Evolutionary conservation across 2,329 filamentous ascomycete genomes (phyloP), one percentile per base, ranked within the genome.

Genomic region (Epichloe uncinata): DNA sequence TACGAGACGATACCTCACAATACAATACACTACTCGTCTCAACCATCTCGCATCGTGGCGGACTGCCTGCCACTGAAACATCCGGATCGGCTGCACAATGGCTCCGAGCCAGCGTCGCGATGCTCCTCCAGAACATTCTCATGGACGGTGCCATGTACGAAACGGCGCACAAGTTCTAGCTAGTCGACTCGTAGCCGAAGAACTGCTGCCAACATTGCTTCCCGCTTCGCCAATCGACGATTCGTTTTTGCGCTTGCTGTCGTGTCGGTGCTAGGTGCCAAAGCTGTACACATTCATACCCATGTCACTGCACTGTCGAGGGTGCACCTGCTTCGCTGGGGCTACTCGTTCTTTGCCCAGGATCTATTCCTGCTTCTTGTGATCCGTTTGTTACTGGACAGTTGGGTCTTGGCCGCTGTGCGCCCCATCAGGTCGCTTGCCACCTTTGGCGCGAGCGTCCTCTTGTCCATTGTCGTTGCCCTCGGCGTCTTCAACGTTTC

Each of bases 281-380:
- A 66, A 40, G 52, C 52, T 4, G 54, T 57, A 1, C 63, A 66
- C 48, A 55, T 66, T 35, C 55, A 58, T 49, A 60, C 56, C n/a
- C 61, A 66, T 34, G 51, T 57, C 12, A 53, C 53, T 11, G 59
- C 62, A 1, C 45, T 66, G 26, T 56, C 60, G 2, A 57, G 55
- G 1, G 55, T 53, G 16, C 55, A 60, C 26, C 52, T 64, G 50
- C 34, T 63, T 2, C 57, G 59, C 1, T 66, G 61, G 54, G 59
- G 60, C 34, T 60, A 58, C n/a, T 64, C 63, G 2, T 66, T 66
- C 47, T 63, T 65, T 43, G 57, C 57, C 2, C 63, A 66, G 34
- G 64, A 66, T 20, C 47, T 64, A 0, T 47, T 59, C 3, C 52
- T 65, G 2, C 54, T 65, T 2, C 49, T 65, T 13, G 13, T 63